phyloP scores from a whole-genome alignment of 345 rosid species.

The Aquilaria sinensis region DNA sequence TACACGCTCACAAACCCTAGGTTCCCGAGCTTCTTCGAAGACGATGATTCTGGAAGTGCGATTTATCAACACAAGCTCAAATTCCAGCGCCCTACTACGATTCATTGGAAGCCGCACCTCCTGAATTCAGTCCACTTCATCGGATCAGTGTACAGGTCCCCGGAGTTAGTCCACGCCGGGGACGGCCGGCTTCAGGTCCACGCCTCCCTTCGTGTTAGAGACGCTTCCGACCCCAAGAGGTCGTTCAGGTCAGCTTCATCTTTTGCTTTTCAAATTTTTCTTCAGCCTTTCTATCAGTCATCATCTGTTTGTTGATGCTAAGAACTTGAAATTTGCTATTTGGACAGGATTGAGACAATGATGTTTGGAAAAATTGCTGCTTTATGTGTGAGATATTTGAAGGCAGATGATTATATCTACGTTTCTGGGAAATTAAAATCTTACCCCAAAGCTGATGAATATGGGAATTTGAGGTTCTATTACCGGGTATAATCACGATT shows the following conservation, averaged over 20 bases:
- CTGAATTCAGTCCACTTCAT: slow-evolving; percentile 48
- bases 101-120: slow-evolving; percentile 19
- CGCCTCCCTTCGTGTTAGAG: slow-evolving; percentile 33
- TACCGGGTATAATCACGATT: slow-evolving; percentile 34
- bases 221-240: slow-evolving; percentile 21
- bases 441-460: slow-evolving; percentile 14
- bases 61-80: slow-evolving; percentile 41
- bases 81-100: slow-evolving; percentile 50
- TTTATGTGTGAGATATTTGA: slow-evolving; percentile 42
- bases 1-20: slow-evolving; percentile 16
- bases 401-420: slow-evolving; percentile 47
- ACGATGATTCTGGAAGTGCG: slow-evolving; percentile 35
- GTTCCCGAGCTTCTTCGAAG: slow-evolving; percentile 24
- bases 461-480: slow-evolving; percentile 17
- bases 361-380: slow-evolving; percentile 45
- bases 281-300: background rate
- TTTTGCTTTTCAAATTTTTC: background rate
- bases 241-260: slow-evolving; percentile 44
- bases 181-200: slow-evolving; percentile 29
- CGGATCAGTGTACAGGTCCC: slow-evolving; percentile 43
- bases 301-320: background rate
- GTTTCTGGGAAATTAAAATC: slow-evolving; percentile 51
- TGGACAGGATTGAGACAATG: slow-evolving; percentile 40
- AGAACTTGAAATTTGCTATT: background rate
- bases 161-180: slow-evolving; percentile 10